Base-by-base conservation (phyloP, 352 stramenopile genomes). In the Globisporangium nagaii region DNA sequence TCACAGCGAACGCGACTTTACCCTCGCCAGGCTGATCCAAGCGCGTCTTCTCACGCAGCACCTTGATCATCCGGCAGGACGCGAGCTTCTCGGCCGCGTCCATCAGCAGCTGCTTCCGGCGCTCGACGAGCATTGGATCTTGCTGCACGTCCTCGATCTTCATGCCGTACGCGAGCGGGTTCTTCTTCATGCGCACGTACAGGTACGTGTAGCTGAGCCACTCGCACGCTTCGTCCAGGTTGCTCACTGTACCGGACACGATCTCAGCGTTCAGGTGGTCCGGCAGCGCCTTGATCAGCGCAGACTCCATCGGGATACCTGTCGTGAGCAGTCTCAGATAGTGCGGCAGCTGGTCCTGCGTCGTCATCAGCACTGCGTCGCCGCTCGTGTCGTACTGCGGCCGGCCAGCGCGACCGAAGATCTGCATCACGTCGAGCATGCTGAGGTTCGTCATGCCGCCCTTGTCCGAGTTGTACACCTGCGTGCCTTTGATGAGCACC, bases 391-490 rank as follows among this genome's bases (percentile, higher is more conserved):
- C 98, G 70, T 98, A 99, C 78, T 99, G 96, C n/a, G 97, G 97
- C 30, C 97, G 85, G 44, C 97, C 97, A 5, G 97, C 97, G 51
- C 97, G 82, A 41, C 97, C 98, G 65, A 99, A 99, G 64, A 99
- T 99, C 75, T 99, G 98, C 71, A 99, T 97, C n/a, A 99, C 96
- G 68, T 99, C 98, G 11, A 99, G 79, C 78, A 99, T 99, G 54
- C 86, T 97, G 27, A 99, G 63, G 61, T 99, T 96, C 13, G 97
- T 93, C 62, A 97, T 96, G 30, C 95, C 96, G 49, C 97, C 97
- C 71, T 99, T 99, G 65, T 99, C 96, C 3, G 97, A 83, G 59
- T 99, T 98, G 81, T 99, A 99, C 31, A 99, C 93, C 62, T 99
- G 90, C 7, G 97, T 99, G 9, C 98, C 98, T 70, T 99, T 99